phyloP scores from a whole-genome alignment of 202 grass and related monocot genomes.

The Sporobolus alterniflorus region DNA sequence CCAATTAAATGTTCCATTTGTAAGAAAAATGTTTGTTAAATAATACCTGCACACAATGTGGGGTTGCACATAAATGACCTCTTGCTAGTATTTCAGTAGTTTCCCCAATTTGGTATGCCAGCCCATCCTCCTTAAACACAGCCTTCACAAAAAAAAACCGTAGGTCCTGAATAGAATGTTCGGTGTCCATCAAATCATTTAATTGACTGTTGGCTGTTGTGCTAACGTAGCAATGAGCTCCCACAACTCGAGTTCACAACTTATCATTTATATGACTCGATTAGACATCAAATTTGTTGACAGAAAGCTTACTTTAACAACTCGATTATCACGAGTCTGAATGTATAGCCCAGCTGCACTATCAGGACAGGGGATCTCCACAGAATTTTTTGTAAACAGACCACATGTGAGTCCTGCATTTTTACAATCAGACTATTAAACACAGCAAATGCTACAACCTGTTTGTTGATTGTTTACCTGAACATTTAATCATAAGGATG shows the following conservation, averaged over 20 bases:
- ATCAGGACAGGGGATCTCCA: constrained; percentile 85
- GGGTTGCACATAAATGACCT: constrained; percentile 85
- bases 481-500: constrained; percentile 12
- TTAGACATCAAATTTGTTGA: background rate
- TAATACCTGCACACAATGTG: constrained; percentile 96
- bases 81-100: constrained; percentile 90
- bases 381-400: constrained; percentile 78
- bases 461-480: background rate
- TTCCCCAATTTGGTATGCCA: constrained; percentile 98
- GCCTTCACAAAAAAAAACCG: constrained; percentile 54
- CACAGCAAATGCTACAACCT: background rate
- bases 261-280: background rate
- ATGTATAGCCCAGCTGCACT: constrained; percentile 88
- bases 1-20: background rate
- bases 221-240: too few species aligned
- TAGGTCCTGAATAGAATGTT: background rate
- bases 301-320: constrained; percentile 70
- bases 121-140: constrained; percentile 75
- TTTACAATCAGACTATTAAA: background rate
- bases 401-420: constrained; percentile 89
- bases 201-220: background rate
- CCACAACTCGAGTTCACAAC: too few species aligned
- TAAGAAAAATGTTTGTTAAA: background rate
- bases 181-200: background rate
- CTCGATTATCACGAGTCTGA: constrained; percentile 64